Evolutionary conservation across 75 land plant genomes (phyloP), one percentile per base, ranked within the genome.

Genomic region (Sequoia sempervirens): DNA sequence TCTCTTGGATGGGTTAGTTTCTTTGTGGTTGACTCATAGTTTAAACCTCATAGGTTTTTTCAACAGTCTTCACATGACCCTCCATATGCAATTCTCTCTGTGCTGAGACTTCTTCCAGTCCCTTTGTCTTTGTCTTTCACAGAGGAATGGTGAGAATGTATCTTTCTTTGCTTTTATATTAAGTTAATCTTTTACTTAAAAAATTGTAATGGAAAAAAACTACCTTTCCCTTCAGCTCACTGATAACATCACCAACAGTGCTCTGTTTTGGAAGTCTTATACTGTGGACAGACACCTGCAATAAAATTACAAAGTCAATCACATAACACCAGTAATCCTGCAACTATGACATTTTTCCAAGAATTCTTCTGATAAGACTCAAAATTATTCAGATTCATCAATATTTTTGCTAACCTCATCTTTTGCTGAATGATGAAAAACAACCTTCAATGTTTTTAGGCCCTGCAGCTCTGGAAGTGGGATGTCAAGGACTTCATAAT

Each of bases 381-480:
- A 34, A 72, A 72, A 32, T 1, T 7, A 17, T 72, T 36, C 75
- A 4, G 10, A 50, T 50, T 13, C 53, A 1, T 50, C 53, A 50
- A 12, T 40, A 6, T 75, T 75, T 75, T 76, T 84, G 8, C 90
- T 80, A 28, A 93, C 93, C 80, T 92, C 95, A 85, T 94, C 89
- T 32, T 92, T 94, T 41, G 90, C 90, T 18, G 94, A 86, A 90
- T 96, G 94, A 79, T 96, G 95, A 80, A 93, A 98, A 79, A 96
- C 93, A 73, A 98, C 93, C 90, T 96, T 98, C 69, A 98, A 80
- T 18, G 95, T 96, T 88, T 96, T 98, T 79, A 98, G 75, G 8
- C 98, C 94, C 88, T 98, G 98, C 70, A 98, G 82, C 80, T 98
- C 98, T 73, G 99, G 98, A 36, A 98, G 88, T 47, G 99, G 99